phyloP scores from a whole-genome alignment of 192 early-diverging fungal species.

The Gigaspora rosea region DNA sequence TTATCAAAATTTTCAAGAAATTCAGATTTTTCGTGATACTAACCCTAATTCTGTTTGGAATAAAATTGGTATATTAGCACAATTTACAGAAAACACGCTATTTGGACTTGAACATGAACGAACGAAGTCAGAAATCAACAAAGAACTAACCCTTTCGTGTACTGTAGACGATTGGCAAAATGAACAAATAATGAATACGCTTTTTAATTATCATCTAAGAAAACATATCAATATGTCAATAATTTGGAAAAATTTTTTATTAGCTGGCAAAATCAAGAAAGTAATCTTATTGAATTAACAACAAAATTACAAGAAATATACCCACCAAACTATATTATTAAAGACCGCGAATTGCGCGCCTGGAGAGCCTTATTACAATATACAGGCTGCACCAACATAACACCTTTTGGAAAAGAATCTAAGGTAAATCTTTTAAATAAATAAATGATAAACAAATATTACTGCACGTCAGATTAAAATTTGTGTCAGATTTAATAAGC shows the following conservation, averaged over 20 bases:
- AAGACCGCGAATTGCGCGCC: too few relatives aligned
- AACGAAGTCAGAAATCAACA: not conserved
- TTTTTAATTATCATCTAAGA: constrained; percentile 6
- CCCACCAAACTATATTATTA: too few relatives aligned
- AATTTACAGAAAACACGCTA: not conserved
- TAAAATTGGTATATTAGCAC: not conserved
- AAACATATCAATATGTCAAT: not conserved
- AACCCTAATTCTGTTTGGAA: not conserved
- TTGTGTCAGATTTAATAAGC: too few relatives aligned
- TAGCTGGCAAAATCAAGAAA: not conserved
- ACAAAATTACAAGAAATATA: too few relatives aligned
- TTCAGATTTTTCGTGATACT: not conserved
- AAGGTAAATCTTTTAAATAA: too few relatives aligned
- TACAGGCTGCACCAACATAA: too few relatives aligned
- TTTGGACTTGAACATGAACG: not conserved
- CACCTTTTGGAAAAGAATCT: too few relatives aligned
- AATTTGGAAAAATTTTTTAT: not conserved
- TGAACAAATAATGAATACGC: not conserved
- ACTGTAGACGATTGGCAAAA: not conserved
- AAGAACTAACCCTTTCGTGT: not conserved
- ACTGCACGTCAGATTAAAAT: too few relatives aligned
- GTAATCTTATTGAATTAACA: too few relatives aligned
- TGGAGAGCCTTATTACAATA: too few relatives aligned
- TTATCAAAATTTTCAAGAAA: not conserved
- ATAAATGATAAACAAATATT: too few relatives aligned